Evolutionary conservation across 441 rosid species (phyloP).

Genomic region (Biscutella laevigata): DNA sequence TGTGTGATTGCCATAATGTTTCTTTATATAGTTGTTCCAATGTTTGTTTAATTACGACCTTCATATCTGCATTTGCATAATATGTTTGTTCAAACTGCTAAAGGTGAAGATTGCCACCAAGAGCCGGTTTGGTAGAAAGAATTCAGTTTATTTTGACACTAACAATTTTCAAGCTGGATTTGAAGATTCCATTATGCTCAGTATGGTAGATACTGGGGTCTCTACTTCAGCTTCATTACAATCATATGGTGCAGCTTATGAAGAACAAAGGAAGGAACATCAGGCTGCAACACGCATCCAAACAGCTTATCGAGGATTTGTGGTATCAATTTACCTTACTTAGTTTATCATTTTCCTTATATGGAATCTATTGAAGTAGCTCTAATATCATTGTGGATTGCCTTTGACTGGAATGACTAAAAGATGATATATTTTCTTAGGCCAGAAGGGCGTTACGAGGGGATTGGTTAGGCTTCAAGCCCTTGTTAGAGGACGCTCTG

Average conservation of each 20-base stretch:
- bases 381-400: too few species aligned
- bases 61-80: not conserved
- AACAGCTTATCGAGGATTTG: constrained; percentile 86
- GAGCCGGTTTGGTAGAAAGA: constrained; percentile 55
- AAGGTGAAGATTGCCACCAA: constrained; percentile 51
- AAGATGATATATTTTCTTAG: constrained; percentile 26
- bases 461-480: constrained; percentile 99
- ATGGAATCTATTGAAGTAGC: too few species aligned
- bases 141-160: constrained; percentile 46
- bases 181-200: constrained; percentile 33
- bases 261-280: constrained; percentile 43
- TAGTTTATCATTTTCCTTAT: too few species aligned
- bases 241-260: constrained; percentile 38
- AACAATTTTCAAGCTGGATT: constrained; percentile 50
- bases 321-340: constrained; percentile 38
- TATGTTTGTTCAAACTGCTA: constrained; percentile 18
- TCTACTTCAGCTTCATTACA: constrained; percentile 47
- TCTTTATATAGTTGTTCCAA: not conserved
- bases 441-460: constrained; percentile 95
- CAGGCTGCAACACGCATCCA: constrained; percentile 79
- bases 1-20: too few species aligned
- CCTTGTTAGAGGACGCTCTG: constrained; percentile 96
- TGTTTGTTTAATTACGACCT: not conserved
- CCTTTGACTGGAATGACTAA: not conserved
- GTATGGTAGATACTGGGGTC: constrained; percentile 38